Percentiles rank a stretch among this genome's conserved stretches.
These are phyloP conservation scores for Neoscytalidium dimidiatum DNA, from an alignment of 2,329 filamentous ascomycete species.

Conservation along the genomic window DNA sequence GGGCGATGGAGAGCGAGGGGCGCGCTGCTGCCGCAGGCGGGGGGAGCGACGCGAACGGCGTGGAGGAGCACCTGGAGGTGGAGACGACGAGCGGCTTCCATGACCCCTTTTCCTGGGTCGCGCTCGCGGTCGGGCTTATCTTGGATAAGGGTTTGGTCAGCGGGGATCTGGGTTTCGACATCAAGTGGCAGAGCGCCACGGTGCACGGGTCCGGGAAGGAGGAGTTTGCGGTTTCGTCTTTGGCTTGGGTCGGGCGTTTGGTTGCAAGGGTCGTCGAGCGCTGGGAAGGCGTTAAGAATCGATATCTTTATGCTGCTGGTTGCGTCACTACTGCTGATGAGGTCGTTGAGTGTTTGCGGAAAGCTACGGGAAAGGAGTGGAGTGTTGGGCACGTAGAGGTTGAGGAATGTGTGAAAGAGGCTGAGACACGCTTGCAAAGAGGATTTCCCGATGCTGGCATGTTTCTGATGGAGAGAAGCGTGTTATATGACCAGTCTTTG, in stretches of 20 bases:
- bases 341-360: constrained; percentile 33
- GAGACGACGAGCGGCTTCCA: constrained; percentile 6
- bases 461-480: constrained; percentile 40
- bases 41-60: neutral
- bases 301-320: constrained; percentile 38
- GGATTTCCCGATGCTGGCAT: constrained; percentile 42
- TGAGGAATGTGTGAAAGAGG: constrained; percentile 39
- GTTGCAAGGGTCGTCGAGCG: constrained; percentile 29
- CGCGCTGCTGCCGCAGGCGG: too few species aligned
- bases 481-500: constrained; percentile 38
- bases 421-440: constrained; percentile 34
- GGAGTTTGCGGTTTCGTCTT: constrained; percentile 37
- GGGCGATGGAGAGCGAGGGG: constrained; percentile 18
- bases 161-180: constrained; percentile 39
- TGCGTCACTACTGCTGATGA: constrained; percentile 35
- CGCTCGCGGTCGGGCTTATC: constrained; percentile 35
- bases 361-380: constrained; percentile 31
- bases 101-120: constrained; percentile 34
- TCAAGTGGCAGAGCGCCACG: constrained; percentile 43
- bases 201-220: constrained; percentile 39
- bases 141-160: constrained; percentile 35
- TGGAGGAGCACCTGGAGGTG: neutral
- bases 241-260: constrained; percentile 33
- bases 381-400: constrained; percentile 34
- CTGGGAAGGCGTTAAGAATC: constrained; percentile 36